Conservation (phyloP, 805 yeast species). For the Hanseniaspora lachancei region DNA sequence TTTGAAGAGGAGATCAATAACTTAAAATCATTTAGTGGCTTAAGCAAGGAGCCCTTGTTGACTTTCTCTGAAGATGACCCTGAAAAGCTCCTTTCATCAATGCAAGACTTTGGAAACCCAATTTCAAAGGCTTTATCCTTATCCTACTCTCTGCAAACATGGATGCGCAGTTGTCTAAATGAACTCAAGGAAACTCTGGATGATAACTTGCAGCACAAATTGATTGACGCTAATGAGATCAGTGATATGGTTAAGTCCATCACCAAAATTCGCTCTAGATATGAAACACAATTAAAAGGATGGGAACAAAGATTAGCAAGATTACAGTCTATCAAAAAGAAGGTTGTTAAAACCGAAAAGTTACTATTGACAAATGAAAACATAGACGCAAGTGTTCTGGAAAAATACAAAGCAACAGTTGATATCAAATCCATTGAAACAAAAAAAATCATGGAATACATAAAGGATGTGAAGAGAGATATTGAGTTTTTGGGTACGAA, state of each 20-base stretch:
- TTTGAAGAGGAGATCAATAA: background rate
- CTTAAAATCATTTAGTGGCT: background rate
- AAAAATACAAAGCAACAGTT: background rate
- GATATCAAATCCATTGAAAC: background rate
- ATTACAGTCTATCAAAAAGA: background rate
- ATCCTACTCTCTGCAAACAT: background rate
- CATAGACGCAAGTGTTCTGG: background rate
- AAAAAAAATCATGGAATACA: background rate
- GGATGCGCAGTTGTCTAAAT: background rate
- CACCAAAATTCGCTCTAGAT: background rate
- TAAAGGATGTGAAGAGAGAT: background rate
- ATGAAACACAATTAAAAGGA: background rate
- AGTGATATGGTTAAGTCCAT: background rate
- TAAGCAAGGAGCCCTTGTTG: background rate
- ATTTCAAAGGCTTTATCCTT: background rate
- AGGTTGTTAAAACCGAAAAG: background rate
- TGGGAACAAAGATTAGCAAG: background rate
- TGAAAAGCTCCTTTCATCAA: background rate
- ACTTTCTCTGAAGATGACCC: background rate
- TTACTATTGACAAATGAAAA: background rate
- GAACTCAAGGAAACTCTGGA: conserved; percentile 1
- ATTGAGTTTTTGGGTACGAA: background rate
- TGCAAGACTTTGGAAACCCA: background rate
- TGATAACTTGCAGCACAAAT: conserved; percentile 12
- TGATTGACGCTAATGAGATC: background rate